A percentile compares a stretch with the other conserved stretches of the same genome.
These are phyloP conservation scores for Myxozyma neotropica DNA, from an alignment of 805 yeast species.

Conservation along the genomic window DNA sequence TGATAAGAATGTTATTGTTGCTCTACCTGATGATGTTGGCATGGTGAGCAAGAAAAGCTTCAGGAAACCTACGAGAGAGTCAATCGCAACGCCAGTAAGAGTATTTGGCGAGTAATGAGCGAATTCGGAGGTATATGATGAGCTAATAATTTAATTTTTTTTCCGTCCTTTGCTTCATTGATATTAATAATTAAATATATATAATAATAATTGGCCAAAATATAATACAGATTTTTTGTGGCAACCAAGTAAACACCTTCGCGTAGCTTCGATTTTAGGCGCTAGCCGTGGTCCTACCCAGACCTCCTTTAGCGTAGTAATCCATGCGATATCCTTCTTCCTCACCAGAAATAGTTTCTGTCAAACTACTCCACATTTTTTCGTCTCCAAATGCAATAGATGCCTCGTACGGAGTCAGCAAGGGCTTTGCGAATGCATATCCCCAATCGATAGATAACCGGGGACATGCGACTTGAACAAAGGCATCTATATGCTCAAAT, in stretches of 20 bases:
- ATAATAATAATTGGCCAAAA: not conserved
- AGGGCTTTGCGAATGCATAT: slow-evolving; percentile 89
- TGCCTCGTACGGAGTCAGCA: slow-evolving; percentile 93
- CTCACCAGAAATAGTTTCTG: slow-evolving; percentile 29
- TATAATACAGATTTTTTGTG: no score
- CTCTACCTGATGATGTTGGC: slow-evolving; percentile 71
- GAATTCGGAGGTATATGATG: no score
- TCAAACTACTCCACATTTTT: slow-evolving; percentile 56
- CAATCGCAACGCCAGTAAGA: slow-evolving; percentile 45
- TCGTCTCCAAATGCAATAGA: slow-evolving; percentile 85
- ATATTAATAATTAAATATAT: not conserved
- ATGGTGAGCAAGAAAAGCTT: slow-evolving; percentile 65
- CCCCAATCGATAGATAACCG: slow-evolving; percentile 98
- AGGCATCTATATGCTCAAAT: slow-evolving; percentile 92
- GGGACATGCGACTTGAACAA: slow-evolving; percentile 97
- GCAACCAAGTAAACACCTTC: not conserved
- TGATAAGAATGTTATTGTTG: slow-evolving; percentile 68
- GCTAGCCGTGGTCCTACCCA: slow-evolving; percentile 32
- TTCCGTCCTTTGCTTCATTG: not conserved
- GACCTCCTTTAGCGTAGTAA: slow-evolving; percentile 81
- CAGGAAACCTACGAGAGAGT: slow-evolving; percentile 56
- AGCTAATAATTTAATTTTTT: no score
- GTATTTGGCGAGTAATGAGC: slow-evolving; percentile 10
- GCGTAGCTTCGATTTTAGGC: no score
- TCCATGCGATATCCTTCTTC: slow-evolving; percentile 85